Evolutionary conservation across 331 rosid species (phyloP).

Genomic region (Dryas integrifolia): DNA sequence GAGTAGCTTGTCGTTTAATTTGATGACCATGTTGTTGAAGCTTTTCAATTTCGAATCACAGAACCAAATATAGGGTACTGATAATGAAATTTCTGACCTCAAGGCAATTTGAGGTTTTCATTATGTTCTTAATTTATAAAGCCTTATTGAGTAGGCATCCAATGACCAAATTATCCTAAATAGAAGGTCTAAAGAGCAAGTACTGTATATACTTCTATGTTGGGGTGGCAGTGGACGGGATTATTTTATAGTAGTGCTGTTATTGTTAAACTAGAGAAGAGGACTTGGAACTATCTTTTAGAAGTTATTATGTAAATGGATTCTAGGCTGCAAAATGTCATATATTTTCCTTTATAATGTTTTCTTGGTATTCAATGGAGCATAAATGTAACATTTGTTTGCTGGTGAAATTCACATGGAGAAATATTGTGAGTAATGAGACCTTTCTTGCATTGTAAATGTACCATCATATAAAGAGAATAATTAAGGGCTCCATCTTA

Average conservation of each 20-base stretch:
- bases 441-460: no score
- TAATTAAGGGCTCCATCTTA: background rate
- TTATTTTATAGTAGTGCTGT: background rate
- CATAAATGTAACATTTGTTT: background rate
- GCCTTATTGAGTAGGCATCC: background rate
- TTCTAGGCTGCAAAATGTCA: background rate
- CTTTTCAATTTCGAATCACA: background rate
- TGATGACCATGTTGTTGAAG: background rate
- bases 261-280: background rate
- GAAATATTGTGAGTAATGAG: background rate
- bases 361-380: background rate
- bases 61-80: background rate
- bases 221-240: background rate
- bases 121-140: background rate
- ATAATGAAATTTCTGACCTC: background rate
- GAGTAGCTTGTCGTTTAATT: background rate
- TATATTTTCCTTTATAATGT: background rate
- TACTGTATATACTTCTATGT: background rate
- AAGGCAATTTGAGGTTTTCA: background rate
- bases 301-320: background rate
- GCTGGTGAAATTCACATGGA: background rate
- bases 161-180: background rate
- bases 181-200: background rate
- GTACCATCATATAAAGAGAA: background rate
- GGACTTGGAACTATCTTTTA: background rate